Base-by-base conservation (phyloP, 306 rosid genomes). In the Malus orientalis region DNA sequence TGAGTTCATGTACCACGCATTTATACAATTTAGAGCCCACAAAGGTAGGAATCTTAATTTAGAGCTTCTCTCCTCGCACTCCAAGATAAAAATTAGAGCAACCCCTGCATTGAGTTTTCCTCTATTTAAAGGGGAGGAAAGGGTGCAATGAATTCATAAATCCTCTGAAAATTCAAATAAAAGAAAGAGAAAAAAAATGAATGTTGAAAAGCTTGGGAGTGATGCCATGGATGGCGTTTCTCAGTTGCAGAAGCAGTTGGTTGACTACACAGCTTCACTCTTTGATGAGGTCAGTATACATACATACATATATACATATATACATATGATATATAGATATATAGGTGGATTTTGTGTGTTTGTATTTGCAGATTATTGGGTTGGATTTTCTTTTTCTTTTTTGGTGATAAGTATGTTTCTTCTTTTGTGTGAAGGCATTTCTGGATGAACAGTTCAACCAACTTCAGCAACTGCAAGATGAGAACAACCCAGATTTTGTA, bases 401-500 rank as follows among this genome's bases (percentile, higher is more conserved):
- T 29, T 75, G 72, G 49, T 81, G 73, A 65, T 73, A 32, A 61
- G 54, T 51, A 4, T 51, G 55, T 51, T 74, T 62, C 53, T 61
- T 22, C 44, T 36, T 36, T 33, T 65, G 36, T 76, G 66, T 71
- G 74, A 80, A 93, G 97, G 97, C 87, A 11, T 78, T 87, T 71
- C 75, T 93, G 51, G 90, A 91, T 82, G 97, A 91, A 66, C 98
- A 93, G 66, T 91, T 87, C 53, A 78, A 78, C 67, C 89, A 85
- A 78, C 92, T 93, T 70, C 85, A 85, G 79, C 85, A 78, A 44
- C 86, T 93, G 79, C 89, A 91, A 89, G 97, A 93, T 86, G 96
- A 93, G 69, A 93, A 85, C 85, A 91, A 87, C 77, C 98, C 98
- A 10, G 73, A 86, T 14, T 93, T 93, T 88, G 92, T 91, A 47